Conservation (phyloP, 768 basidiomycete species). For the Clathrus columnatus region DNA sequence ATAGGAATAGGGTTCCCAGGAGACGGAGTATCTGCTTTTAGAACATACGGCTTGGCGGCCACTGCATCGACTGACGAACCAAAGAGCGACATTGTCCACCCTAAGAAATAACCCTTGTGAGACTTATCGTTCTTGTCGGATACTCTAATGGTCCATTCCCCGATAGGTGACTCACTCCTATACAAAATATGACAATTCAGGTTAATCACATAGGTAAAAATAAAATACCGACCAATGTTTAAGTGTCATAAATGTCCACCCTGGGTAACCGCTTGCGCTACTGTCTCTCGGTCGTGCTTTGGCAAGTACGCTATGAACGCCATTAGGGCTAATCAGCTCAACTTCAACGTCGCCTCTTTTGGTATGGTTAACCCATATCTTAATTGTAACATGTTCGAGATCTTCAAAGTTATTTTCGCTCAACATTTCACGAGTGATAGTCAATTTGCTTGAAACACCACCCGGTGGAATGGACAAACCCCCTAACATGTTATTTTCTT, state of each 20-base stretch:
- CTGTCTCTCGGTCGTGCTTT: slow-evolving; percentile 58
- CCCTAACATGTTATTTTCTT: slow-evolving; percentile 44
- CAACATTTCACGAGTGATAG: slow-evolving; percentile 59
- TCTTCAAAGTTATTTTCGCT: slow-evolving; percentile 69
- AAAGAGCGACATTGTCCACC: slow-evolving; percentile 92
- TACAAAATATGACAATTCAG: slow-evolving; percentile 7
- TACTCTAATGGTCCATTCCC: slow-evolving; percentile 84
- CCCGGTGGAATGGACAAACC: slow-evolving; percentile 57
- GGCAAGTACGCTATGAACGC: slow-evolving; percentile 78
- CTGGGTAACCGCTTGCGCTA: slow-evolving; percentile 65
- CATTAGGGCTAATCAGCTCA: slow-evolving; percentile 75
- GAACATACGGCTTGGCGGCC: slow-evolving; percentile 47
- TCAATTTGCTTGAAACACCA: slow-evolving; percentile 57
- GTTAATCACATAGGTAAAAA: background rate
- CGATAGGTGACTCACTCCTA: slow-evolving; percentile 90
- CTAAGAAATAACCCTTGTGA: slow-evolving; percentile 61
- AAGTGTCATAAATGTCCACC: slow-evolving; percentile 97
- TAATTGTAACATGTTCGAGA: slow-evolving; percentile 87
- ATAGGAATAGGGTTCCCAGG: slow-evolving; percentile 29
- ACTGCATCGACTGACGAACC: slow-evolving; percentile 73
- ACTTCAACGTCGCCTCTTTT: slow-evolving; percentile 90
- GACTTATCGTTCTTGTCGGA: slow-evolving; percentile 60
- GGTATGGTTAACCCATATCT: slow-evolving; percentile 87
- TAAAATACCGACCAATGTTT: slow-evolving; percentile 79
- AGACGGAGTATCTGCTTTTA: slow-evolving; percentile 22